Evolutionary conservation across 129 eudicot species (phyloP).

Genomic region (Mikania micrantha): DNA sequence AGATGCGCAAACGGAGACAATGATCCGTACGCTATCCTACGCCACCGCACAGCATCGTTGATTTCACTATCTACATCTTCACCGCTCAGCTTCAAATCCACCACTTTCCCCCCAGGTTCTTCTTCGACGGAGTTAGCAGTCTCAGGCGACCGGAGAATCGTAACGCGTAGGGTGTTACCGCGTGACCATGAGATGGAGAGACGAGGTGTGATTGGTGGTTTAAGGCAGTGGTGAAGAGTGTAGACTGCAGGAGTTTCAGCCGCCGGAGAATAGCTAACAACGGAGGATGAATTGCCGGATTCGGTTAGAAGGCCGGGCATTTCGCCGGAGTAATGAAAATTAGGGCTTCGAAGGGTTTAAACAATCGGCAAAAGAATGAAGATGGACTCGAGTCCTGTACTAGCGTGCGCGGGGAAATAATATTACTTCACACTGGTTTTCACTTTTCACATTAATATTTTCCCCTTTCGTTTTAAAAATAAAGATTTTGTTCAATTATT

Average conservation of each 20-base stretch:
- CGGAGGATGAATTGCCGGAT: constrained; percentile 43
- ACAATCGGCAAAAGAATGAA: too few species aligned
- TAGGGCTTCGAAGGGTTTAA: constrained; percentile 37
- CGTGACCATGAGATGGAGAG: constrained; percentile 82
- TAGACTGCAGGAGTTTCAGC: constrained; percentile 30
- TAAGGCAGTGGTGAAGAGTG: constrained; percentile 59
- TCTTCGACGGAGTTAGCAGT: not conserved
- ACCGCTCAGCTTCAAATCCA: constrained; percentile 66
- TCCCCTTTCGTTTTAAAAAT: too few species aligned
- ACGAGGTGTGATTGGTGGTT: constrained; percentile 54
- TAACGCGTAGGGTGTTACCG: constrained; percentile 83
- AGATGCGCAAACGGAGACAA: constrained; percentile 82
- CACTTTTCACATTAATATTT: too few species aligned
- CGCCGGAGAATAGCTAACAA: constrained; percentile 33
- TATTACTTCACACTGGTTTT: too few species aligned
- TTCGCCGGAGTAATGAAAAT: constrained; percentile 32
- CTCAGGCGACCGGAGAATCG: constrained; percentile 43
- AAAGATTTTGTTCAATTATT: too few species aligned
- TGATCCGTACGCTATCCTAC: constrained; percentile 79
- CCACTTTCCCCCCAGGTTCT: constrained; percentile 53
- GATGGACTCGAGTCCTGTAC: too few species aligned
- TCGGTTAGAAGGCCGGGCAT: constrained; percentile 59
- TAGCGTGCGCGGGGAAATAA: too few species aligned
- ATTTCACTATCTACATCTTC: constrained; percentile 41
- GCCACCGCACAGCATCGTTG: constrained; percentile 50